Conservation (phyloP, 768 basidiomycete species). For the Dacryopinax primogenitus region DNA sequence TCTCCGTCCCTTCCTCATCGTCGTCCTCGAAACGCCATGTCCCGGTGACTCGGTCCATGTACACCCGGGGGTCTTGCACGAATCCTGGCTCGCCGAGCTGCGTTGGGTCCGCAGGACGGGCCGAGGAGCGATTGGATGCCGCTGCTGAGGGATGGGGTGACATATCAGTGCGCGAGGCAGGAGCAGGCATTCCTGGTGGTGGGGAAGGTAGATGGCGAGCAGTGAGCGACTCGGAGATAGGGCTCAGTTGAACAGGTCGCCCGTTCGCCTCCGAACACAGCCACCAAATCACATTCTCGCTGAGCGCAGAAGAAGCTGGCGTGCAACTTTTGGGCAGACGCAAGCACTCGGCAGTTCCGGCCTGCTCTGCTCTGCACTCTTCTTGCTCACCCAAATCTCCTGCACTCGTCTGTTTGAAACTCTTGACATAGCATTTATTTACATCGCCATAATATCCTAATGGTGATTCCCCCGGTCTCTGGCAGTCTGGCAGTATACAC, state of each 20-base stretch:
- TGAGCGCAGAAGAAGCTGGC: neutral
- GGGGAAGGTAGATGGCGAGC: no score
- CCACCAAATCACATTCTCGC: conserved; percentile 3
- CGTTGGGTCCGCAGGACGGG: neutral
- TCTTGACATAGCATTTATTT: neutral
- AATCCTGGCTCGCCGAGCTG: conserved; percentile 43
- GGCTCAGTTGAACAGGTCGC: no score
- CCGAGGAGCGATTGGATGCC: neutral
- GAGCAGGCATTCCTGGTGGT: no score
- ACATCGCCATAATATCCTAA: conserved; percentile 10
- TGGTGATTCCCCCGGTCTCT: conserved; percentile 9
- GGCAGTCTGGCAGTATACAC: neutral
- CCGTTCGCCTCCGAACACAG: conserved; percentile 5
- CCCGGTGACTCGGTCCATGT: conserved; percentile 58
- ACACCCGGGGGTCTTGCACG: conserved; percentile 67
- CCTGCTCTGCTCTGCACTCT: neutral
- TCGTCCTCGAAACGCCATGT: conserved; percentile 87
- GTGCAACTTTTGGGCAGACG: conserved; percentile 5
- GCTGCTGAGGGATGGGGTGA: neutral
- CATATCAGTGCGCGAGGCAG: neutral
- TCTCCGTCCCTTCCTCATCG: conserved; percentile 76
- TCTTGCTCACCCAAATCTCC: neutral
- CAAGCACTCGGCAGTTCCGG: neutral
- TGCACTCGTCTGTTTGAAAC: neutral
- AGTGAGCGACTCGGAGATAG: no score